Evolutionary conservation across 2,329 filamentous ascomycete genomes (phyloP).

Genomic region (Neocucurbitaria cava): DNA sequence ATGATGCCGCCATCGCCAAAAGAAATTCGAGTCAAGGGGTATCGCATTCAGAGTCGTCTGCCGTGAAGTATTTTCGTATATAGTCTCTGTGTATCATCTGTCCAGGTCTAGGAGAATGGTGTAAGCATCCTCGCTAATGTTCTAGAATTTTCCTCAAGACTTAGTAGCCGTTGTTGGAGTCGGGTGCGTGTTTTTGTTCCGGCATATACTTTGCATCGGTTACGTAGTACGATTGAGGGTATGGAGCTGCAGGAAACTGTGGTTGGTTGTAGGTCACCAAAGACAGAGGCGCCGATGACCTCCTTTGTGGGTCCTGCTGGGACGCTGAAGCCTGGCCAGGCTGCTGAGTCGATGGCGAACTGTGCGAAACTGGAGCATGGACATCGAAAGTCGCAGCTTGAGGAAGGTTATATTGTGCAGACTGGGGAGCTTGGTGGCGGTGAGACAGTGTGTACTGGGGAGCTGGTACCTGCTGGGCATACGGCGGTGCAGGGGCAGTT

Average conservation of each 20-base stretch:
- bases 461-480: constrained; percentile 20
- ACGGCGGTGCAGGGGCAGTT: constrained; percentile 20
- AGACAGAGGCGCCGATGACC: constrained; percentile 41
- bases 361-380: constrained; percentile 25
- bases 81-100: constrained; percentile 12
- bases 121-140: not conserved
- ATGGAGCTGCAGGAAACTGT: constrained; percentile 29
- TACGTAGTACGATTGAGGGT: constrained; percentile 39
- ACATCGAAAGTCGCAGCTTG: constrained; percentile 33
- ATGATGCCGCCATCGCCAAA: constrained; percentile 16
- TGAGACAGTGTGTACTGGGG: constrained; percentile 30
- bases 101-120: constrained; percentile 1
- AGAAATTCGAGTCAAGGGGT: constrained; percentile 16
- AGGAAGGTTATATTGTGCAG: constrained; percentile 34
- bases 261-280: constrained; percentile 33
- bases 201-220: constrained; percentile 37
- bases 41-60: constrained; percentile 24
- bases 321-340: constrained; percentile 19
- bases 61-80: constrained; percentile 17
- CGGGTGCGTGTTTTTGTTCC: constrained; percentile 16
- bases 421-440: constrained; percentile 28
- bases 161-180: constrained; percentile 16
- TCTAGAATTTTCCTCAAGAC: constrained; percentile 1
- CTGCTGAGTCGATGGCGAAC: constrained; percentile 19
- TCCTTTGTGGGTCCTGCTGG: constrained; percentile 35